phyloP scores from a whole-genome alignment of 352 stramenopile genomes.

The Globisporangium yorkense region DNA sequence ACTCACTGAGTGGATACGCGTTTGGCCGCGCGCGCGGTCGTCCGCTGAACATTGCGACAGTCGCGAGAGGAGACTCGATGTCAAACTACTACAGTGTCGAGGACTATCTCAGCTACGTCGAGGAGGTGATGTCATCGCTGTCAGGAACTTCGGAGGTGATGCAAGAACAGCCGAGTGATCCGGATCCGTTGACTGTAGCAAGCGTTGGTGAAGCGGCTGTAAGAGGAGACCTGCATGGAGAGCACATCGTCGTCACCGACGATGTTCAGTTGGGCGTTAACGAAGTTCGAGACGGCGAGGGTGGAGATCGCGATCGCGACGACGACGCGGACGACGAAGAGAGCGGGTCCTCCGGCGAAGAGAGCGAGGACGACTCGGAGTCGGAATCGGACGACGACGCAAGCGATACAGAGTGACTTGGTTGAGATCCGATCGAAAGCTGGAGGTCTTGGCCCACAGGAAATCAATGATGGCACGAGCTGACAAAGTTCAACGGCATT shows the following conservation, averaged over 20 bases:
- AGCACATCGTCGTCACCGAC: no score
- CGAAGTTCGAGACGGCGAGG: conserved; percentile 1
- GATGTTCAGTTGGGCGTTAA: not conserved
- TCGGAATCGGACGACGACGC: conserved; percentile 19
- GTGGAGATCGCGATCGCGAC: conserved; percentile 6
- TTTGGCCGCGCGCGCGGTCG: conserved; percentile 45
- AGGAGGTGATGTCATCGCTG: conserved; percentile 12
- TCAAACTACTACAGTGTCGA: conserved; percentile 46
- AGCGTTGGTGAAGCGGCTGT: conserved; percentile 4
- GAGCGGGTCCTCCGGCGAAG: conserved; percentile 11
- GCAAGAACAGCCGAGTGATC: not conserved
- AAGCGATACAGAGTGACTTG: conserved; percentile 5
- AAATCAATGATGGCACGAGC: no score
- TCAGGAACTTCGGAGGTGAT: not conserved
- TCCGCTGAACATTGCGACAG: conserved; percentile 25
- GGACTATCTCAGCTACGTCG: conserved; percentile 62
- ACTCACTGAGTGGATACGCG: conserved; percentile 62
- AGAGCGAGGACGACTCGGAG: conserved; percentile 13
- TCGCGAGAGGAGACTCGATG: conserved; percentile 11
- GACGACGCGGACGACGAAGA: conserved; percentile 13
- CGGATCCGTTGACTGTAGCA: conserved; percentile 5
- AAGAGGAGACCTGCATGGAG: not conserved
- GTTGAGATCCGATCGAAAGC: no score
- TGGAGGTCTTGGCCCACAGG: no score
- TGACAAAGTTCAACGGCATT: not conserved